Evolutionary conservation across 2,329 filamentous ascomycete species (phyloP), one percentile per base, ranked within the genome.

Genomic region (Fusarium circinatum): DNA sequence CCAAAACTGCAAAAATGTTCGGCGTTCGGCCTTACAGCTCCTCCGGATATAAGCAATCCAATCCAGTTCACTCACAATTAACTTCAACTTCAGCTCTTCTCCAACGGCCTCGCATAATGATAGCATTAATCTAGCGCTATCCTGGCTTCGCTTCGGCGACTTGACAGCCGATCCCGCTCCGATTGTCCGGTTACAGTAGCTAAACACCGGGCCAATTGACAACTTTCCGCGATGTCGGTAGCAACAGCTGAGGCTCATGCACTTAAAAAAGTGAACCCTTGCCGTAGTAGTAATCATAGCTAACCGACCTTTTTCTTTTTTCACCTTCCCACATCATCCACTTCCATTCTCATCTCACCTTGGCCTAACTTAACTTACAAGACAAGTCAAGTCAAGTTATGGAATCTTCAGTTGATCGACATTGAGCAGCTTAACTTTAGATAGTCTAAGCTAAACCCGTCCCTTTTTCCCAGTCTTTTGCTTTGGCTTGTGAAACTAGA

Each of bases 21-120:
- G 72, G 72, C 52, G 51, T n/a, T 73, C 72, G 72, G 72, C 57
- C 28, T 65, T 75, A 75, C 68, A 73, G 47, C 68, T 58, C 47
- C 44, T 74, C 72, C 72, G 72, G 60, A 62, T 55, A 58, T 62
- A 73, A 66, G n/a, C 32, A 52, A 36, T 36, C 32, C 49, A 26
- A 26, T 26, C 9, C 49, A 22, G 14, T 15, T 36, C 32, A 36
- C 28, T 54, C 44, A 48, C 41, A 32, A n/a, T 15, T 22, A 58
- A 44, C 39, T 26, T 54, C 58, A 42, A 66, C 56, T 69, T 45
- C 52, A 70, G 52, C 41, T 42, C 51, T 44, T 68, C 55, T 73
- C 61, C 56, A 62, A 74, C 66, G 47, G 56, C 34, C 45, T 26
- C 38, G 52, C 56, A 41, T n/a, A 30, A 15, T 8, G 45, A 48